A percentile compares a stretch with the other conserved stretches of the same genome.
Conservation (phyloP, 495 filamentous ascomycete genomes). For the Talaromyces stipitatus region DNA sequence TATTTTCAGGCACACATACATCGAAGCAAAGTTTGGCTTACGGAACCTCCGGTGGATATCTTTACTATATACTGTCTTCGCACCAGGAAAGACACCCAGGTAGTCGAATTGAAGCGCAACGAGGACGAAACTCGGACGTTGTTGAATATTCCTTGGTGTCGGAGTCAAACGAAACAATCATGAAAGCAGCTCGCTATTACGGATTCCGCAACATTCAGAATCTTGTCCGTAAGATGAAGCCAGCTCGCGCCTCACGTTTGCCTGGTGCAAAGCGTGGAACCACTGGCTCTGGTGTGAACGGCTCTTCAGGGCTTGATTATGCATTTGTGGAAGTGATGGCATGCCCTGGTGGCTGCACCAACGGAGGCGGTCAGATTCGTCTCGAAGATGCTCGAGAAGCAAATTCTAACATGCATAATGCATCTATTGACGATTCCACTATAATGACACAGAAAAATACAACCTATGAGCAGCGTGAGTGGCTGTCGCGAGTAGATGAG, state of each 20-base stretch:
- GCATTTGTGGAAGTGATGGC: conserved; percentile 98
- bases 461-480: conserved; percentile 70
- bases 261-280: conserved; percentile 56
- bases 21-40: conserved; percentile 27
- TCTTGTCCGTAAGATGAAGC: conserved; percentile 81
- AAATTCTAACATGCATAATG: conserved; percentile 9
- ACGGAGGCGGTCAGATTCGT: conserved; percentile 92
- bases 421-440: conserved; percentile 4
- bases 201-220: conserved; percentile 98
- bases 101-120: conserved; percentile 56
- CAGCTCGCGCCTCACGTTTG: conserved; percentile 63
- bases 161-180: conserved; percentile 46
- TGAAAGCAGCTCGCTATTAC: conserved; percentile 86
- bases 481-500: conserved; percentile 83
- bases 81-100: conserved; percentile 62
- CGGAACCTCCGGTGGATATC: conserved; percentile 84
- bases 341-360: conserved; percentile 95
- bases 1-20: conserved; percentile 42
- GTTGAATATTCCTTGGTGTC: conserved; percentile 66
- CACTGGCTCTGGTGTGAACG: conserved; percentile 12
- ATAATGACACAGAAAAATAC: conserved; percentile 45
- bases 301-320: conserved; percentile 51
- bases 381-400: conserved; percentile 58
- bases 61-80: conserved; percentile 69
- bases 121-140: conserved; percentile 85